Evolutionary conservation across 164 flowering plant species (phyloP).

Genomic region (Paratinospora sagittata): DNA sequence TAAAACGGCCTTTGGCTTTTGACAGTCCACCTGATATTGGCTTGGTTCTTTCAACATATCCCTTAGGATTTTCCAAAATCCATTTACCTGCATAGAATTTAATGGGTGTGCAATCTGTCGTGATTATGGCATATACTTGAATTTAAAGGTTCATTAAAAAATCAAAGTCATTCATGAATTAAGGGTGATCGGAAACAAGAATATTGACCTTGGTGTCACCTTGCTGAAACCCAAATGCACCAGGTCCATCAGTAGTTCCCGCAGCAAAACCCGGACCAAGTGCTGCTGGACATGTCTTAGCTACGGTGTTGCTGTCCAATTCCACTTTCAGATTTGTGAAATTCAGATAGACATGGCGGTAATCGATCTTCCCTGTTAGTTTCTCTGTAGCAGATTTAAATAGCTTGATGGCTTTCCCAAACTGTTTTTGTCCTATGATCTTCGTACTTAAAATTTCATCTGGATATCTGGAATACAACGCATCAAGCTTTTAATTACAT

Average conservation of each 20-base stretch:
- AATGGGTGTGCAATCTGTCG: neutral
- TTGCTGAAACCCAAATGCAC: slow-evolving; percentile 53
- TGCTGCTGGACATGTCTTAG: slow-evolving; percentile 58
- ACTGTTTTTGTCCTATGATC: slow-evolving; percentile 60
- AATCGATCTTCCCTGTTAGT: slow-evolving; percentile 45
- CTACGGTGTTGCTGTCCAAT: slow-evolving; percentile 23
- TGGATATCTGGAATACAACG: slow-evolving; percentile 38
- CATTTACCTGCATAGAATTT: slow-evolving; percentile 30
- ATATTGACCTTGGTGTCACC: slow-evolving; percentile 48
- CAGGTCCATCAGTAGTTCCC: slow-evolving; percentile 72
- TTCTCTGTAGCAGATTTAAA: slow-evolving; percentile 37
- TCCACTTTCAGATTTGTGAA: slow-evolving; percentile 46
- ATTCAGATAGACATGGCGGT: slow-evolving; percentile 42
- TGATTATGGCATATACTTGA: neutral
- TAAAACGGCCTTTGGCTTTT: slow-evolving; percentile 47
- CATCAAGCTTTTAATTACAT: neutral
- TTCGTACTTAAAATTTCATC: slow-evolving; percentile 58
- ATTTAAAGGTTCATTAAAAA: neutral
- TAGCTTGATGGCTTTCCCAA: slow-evolving; percentile 39
- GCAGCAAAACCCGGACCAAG: slow-evolving; percentile 68
- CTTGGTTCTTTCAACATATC: slow-evolving; percentile 40
- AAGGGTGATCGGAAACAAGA: neutral
- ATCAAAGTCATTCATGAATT: neutral
- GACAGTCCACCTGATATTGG: slow-evolving; percentile 46
- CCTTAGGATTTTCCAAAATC: slow-evolving; percentile 38